Evolutionary conservation across 2,329 filamentous ascomycete genomes (phyloP).

Genomic region (Arthroderma sp.): DNA sequence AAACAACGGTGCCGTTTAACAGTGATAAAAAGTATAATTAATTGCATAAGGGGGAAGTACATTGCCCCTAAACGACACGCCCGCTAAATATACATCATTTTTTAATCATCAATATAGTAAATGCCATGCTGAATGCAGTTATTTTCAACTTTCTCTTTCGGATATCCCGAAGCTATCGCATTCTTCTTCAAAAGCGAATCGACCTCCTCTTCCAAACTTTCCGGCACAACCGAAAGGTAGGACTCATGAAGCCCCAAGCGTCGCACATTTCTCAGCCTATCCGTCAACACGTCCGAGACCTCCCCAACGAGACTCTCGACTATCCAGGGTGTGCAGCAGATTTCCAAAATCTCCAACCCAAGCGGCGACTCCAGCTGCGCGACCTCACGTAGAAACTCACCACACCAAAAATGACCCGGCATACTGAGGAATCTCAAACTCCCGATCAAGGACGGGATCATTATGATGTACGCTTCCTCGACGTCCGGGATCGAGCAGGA

Average conservation of each 20-base stretch:
- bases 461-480: not conserved
- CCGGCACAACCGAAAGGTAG: constrained; percentile 4
- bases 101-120: constrained; percentile 6
- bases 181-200: constrained; percentile 16
- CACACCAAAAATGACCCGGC: constrained; percentile 19
- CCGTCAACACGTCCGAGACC: constrained; percentile 14
- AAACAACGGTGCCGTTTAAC: too few species aligned
- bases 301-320: constrained; percentile 14
- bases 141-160: constrained; percentile 6
- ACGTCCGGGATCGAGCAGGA: constrained; percentile 12
- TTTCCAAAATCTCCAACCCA: constrained; percentile 18
- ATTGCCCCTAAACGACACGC: too few species aligned
- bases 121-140: constrained; percentile 7
- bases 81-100: too few species aligned
- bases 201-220: constrained; percentile 16
- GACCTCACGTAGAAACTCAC: constrained; percentile 14
- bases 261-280: constrained; percentile 15
- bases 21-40: too few species aligned
- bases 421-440: constrained; percentile 18
- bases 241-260: constrained; percentile 18
- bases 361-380: constrained; percentile 7
- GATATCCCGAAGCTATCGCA: constrained; percentile 6
- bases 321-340: constrained; percentile 13
- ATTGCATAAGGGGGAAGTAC: too few species aligned
- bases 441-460: constrained; percentile 12